These are phyloP conservation scores for Epicoccum sorghinum DNA, from an alignment of 2,329 filamentous ascomycete species.

Conservation along the genomic window DNA sequence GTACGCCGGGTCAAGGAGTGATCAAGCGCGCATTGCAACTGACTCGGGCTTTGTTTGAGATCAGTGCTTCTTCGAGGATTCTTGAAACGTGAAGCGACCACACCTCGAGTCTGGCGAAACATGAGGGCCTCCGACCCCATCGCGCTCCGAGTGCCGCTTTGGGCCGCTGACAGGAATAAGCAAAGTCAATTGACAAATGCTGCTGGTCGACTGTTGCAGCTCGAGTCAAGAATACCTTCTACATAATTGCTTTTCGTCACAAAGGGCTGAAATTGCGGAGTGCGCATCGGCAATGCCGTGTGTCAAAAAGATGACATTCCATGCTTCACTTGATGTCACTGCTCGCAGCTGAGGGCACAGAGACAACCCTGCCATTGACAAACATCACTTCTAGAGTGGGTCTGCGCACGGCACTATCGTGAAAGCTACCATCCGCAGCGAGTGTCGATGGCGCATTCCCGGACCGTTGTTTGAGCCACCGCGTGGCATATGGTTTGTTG, in stretches of 20 bases:
- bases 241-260: neutral
- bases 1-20: neutral
- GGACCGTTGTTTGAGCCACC: slow-evolving; percentile 2
- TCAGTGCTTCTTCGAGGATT: slow-evolving; percentile 2
- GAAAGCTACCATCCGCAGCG: neutral
- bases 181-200: neutral
- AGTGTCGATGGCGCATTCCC: neutral
- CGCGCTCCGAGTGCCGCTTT: slow-evolving; percentile 7
- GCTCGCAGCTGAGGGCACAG: neutral
- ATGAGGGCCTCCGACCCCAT: slow-evolving; percentile 19
- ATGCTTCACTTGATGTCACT: neutral
- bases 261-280: neutral
- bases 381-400: neutral
- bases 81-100: slow-evolving; percentile 29
- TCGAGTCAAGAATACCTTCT: neutral
- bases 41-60: slow-evolving; percentile 3
- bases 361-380: neutral
- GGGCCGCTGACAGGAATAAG: neutral
- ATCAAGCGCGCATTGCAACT: slow-evolving; percentile 17
- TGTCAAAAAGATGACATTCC: neutral
- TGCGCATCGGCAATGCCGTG: neutral
- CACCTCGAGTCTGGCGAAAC: slow-evolving; percentile 29
- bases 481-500: slow-evolving; percentile 17
- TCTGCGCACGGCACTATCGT: neutral
- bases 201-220: neutral